Evolutionary conservation across 352 stramenopile genomes (phyloP), one percentile per base, ranked within the genome.

Genomic region (Phytophthora chlamydospora): DNA sequence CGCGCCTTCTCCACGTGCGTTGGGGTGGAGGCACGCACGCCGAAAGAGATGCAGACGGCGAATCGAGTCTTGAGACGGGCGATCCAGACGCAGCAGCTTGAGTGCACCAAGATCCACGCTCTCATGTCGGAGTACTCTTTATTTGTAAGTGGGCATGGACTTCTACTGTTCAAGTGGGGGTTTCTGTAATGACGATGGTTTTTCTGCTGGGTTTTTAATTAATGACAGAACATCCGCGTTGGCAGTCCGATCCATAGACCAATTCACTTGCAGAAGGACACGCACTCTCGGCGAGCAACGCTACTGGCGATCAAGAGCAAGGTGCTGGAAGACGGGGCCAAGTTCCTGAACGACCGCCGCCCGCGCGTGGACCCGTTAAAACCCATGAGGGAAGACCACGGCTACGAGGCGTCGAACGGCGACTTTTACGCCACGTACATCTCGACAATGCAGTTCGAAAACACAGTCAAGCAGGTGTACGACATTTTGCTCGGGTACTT

Each of bases 401-500:
- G 60, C 33, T 75, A 69, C 21, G 61, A 75, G 39, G 50, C 56
- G 0, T 66, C 62, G 9, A 65, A 71, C 21, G 69, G 61, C 1
- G 58, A 76, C n/a, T 67, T 74, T 42, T 70, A 63, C 49, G 60
- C 62, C 2, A 66, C 58, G 14, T 71, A 64, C 39, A 59, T 68
- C 5, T 66, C 40, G 6, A 72, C 61, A 11, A 73, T 66, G 50
- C 51, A 78, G 45, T 68, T 83, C 42, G 62, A 75, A 34, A 55
- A 49, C 33, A 77, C 61, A n/a, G 75, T 79, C n/a, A 72, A 73
- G 46, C 56, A 71, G 39, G 75, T 88, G 46, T 85, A 76, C 55
- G 78, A 88, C 32, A 68, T 73, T 19, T 34, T 82, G 31, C 49
- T 68, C 2, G 66, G 63, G 19, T 70, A 66, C 47, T 62, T 78